Base-by-base conservation (phyloP, 106 monocot genomes). In the Alisma plantagoaquatica region DNA sequence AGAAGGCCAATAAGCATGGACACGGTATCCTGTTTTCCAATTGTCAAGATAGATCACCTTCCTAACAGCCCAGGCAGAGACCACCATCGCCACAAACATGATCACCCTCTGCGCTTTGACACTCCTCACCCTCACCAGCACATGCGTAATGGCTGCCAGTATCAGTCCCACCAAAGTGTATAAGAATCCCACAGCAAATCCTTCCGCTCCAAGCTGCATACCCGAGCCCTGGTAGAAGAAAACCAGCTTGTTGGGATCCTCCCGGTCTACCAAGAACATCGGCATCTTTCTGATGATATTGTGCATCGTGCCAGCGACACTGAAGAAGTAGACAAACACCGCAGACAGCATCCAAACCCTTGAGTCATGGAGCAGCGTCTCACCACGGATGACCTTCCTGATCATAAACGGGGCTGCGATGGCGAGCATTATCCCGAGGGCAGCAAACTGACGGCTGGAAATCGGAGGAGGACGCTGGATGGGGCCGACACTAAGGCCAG, bases 11-110 rank as follows among this genome's bases (percentile, higher is more conserved):
- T 76, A 98, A 7, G 76, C 76, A 68, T 98, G 89, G 35, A 89
- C 77, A 16, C 81, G 63, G 56, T 98, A 98, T 10, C 96, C 89
- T n/a, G 96, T 98, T 74, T 98, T 98, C 96, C 96, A 98, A 63
- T 89, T 98, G 70, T 98, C 82, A 64, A 98, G 68, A 47, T 66
- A 76, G 46, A 89, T 74, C 49, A 98, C 89, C 69, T 98, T 84
- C 33, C 54, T 77, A 43, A 98, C 96, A 0, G 96, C 96, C 96
- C 84, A 98, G 52, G 50, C 76, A 10, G 73, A 75, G 17, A 98
- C 67, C 33, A 78, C 32, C 84, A 85, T 81, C 14, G 60, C 78
- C 29, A 71, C 52, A 16, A 81, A 5, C 96, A 98, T 98, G 20
- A 74, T 17, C 27, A 56, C 63, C 44, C 85, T 68, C 85, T 98